phyloP scores from a whole-genome alignment of 1,139 yeast genomes.

The Hansenula lynferdii region DNA sequence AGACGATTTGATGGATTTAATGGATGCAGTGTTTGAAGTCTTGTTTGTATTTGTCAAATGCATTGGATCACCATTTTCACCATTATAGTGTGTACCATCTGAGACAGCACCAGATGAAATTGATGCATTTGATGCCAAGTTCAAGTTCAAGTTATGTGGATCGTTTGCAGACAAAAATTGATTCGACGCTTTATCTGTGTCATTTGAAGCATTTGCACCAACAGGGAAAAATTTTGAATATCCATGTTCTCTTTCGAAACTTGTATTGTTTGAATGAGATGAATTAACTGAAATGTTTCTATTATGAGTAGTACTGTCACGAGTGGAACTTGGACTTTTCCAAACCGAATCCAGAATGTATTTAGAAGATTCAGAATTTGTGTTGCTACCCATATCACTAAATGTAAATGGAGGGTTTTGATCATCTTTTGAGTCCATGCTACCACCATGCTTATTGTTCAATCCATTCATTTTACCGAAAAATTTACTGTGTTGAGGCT shows the following conservation, averaged over 20 bases:
- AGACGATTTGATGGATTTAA: slow-evolving; percentile 12
- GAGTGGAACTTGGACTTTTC: slow-evolving; percentile 2
- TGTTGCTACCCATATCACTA: not conserved
- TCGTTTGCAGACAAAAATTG: not conserved
- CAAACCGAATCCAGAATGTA: slow-evolving; percentile 4
- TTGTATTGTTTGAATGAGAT: slow-evolving; percentile 4
- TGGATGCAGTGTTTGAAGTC: slow-evolving; percentile 12
- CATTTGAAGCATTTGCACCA: slow-evolving; percentile 7
- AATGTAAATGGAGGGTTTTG: no score
- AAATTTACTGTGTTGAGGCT: slow-evolving; percentile 12
- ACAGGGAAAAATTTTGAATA: slow-evolving; percentile 8
- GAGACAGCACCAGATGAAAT: slow-evolving; percentile 9
- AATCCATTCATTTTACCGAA: slow-evolving; percentile 1
- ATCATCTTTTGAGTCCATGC: not conserved
- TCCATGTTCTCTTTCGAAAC: slow-evolving; percentile 10
- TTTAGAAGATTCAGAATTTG: not conserved
- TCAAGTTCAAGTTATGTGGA: not conserved
- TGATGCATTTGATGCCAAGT: slow-evolving; percentile 3
- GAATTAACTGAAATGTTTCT: slow-evolving; percentile 14
- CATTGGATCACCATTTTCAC: slow-evolving; percentile 15
- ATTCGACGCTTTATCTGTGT: not conserved
- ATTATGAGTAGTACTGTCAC: slow-evolving; percentile 4
- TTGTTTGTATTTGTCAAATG: slow-evolving; percentile 15
- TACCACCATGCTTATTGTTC: not conserved
- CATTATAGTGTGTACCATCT: slow-evolving; percentile 1